Evolutionary conservation across 345 rosid genomes (phyloP).

Genomic region (Populus euphratica): DNA sequence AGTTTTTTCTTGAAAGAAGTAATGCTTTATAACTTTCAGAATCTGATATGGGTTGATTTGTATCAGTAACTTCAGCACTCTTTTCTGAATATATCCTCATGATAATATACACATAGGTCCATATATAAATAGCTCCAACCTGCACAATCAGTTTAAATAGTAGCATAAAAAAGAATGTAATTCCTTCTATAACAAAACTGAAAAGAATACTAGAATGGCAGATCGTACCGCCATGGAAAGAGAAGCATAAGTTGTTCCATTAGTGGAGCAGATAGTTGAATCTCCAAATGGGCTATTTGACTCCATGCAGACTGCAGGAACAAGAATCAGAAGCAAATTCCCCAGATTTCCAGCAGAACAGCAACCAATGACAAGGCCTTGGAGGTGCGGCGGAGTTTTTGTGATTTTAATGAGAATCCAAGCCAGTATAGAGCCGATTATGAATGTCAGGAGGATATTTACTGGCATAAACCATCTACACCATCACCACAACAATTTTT

Average conservation of each 20-base stretch:
- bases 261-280: constrained; percentile 18
- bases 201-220: not conserved
- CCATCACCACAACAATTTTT: not conserved
- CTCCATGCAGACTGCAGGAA: constrained; percentile 43
- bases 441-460: constrained; percentile 32
- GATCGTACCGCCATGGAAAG: constrained; percentile 45
- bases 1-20: not conserved
- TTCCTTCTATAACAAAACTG: not conserved
- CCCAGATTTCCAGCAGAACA: constrained; percentile 46
- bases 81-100: constrained; percentile 18
- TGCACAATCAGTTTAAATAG: not conserved
- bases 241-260: constrained; percentile 39
- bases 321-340: constrained; percentile 34
- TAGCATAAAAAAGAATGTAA: not conserved
- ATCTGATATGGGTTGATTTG: not conserved
- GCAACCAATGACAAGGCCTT: constrained; percentile 49
- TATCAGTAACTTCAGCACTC: not conserved
- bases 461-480: constrained; percentile 59
- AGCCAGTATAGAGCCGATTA: constrained; percentile 35
- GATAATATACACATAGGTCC: constrained; percentile 40
- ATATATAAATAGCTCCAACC: constrained; percentile 37
- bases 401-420: constrained; percentile 40
- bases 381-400: constrained; percentile 33
- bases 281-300: constrained; percentile 37
- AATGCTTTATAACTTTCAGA: not conserved